Base-by-base conservation (phyloP, 2,329 filamentous ascomycete genomes). In the Cercospora brassicicola region DNA sequence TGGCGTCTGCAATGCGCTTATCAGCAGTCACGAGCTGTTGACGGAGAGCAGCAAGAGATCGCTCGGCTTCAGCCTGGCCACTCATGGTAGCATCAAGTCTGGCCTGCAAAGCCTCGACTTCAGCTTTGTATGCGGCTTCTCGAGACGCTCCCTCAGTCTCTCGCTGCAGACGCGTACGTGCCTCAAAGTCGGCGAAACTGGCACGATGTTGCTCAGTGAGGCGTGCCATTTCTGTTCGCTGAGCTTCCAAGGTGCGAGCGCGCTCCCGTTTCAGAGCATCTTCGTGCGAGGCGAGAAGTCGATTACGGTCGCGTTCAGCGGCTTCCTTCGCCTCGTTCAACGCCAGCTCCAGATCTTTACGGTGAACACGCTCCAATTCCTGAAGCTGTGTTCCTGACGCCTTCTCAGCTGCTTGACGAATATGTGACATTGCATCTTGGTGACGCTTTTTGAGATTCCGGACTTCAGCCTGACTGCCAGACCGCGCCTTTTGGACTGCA, bases 11-110 rank as follows among this genome's bases (percentile, higher is more conserved):
- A 23, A 69, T 60, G 10, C 72, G 69, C 36, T 71, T 67, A 28
- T 75, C 73, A 18, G 68, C 67, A 13, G 69, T 67, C 15, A 67
- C 33, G n/a, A 70, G 62, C 53, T 73, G 68, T 61, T 69, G 68
- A 8, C 72, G 71, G 11, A 74, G 60, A 23, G 66, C 55, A 20
- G 71, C 71, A 11, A 74, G 59, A 2, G 69, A 63, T 20, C 71
- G 62, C 64, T 74, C 73, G 3, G 73, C 71, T 59, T 74, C 72
- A 18, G 73, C 73, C 61, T 71, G 75, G n/a, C 72, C 67, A 20
- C 64, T 73, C 64, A 74, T 66, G 36, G 74, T 69, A 11, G 71
- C 72, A 64, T 75, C 74, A 9, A 76, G 68, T 11, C 74, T 69
- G 23, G 66, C 67, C 39, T 74, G 72, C 48, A 76, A 42, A n/a